Evolutionary conservation across 2,329 filamentous ascomycete genomes (phyloP).

Genomic region (Pestalotiopsis sp.): DNA sequence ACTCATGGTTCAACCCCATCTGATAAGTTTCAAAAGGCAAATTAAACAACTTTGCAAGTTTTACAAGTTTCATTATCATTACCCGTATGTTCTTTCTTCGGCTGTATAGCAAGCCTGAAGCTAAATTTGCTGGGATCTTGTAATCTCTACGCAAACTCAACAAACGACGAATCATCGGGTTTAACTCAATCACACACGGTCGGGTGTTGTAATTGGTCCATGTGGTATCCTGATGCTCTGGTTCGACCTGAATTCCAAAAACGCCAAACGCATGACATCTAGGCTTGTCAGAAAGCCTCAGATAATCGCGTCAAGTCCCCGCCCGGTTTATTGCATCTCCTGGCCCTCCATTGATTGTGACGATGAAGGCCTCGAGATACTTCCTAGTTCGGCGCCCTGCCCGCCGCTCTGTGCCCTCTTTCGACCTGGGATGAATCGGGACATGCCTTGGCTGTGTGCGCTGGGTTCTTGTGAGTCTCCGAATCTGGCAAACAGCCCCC

Average conservation of each 20-base stretch:
- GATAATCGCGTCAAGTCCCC: neutral
- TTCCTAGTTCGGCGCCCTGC: conserved; percentile 34
- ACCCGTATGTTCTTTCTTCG: conserved; percentile 7
- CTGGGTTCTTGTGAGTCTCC: conserved; percentile 54
- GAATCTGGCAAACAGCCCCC: conserved; percentile 80
- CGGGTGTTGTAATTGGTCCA: neutral
- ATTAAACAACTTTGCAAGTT: neutral
- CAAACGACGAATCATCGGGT: neutral
- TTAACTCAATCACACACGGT: neutral
- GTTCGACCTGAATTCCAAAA: neutral
- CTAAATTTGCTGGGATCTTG: neutral
- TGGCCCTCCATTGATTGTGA: conserved; percentile 27
- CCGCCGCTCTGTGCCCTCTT: conserved; percentile 33
- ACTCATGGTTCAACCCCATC: neutral
- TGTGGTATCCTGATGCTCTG: neutral
- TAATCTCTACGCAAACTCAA: neutral
- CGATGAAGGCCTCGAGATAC: conserved; percentile 33
- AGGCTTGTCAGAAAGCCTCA: neutral
- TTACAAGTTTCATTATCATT: conserved; percentile 12
- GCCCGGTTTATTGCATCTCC: conserved; percentile 25
- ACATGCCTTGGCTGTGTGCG: conserved; percentile 27
- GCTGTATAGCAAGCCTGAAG: neutral
- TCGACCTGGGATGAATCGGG: conserved; percentile 36
- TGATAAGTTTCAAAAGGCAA: neutral
- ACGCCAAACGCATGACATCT: neutral